phyloP scores from a whole-genome alignment of 768 basidiomycete species.

The Kwoniella bestiolae region DNA sequence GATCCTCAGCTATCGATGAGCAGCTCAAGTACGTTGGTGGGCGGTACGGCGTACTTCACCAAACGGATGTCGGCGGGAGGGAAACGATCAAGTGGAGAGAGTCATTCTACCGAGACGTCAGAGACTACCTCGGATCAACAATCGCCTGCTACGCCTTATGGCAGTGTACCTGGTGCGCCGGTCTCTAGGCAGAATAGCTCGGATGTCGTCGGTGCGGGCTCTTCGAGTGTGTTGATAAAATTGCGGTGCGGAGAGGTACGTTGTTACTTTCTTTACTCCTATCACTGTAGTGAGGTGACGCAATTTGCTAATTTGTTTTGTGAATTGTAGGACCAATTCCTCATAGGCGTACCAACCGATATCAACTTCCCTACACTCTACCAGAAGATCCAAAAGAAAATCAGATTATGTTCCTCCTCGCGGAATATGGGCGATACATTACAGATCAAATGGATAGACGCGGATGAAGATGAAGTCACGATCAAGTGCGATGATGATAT shows the following conservation, averaged over 20 bases:
- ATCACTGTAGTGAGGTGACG: neutral
- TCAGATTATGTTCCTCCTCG: slow-evolving; percentile 80
- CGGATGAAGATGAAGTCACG: slow-evolving; percentile 47
- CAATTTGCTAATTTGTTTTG: neutral
- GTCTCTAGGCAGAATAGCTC: slow-evolving; percentile 34
- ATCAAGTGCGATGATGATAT: slow-evolving; percentile 48
- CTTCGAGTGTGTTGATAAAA: slow-evolving; percentile 78
- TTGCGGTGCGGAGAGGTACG: slow-evolving; percentile 77
- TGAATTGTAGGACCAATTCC: slow-evolving; percentile 75
- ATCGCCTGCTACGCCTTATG: slow-evolving; percentile 60
- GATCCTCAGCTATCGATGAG: slow-evolving; percentile 13
- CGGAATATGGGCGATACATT: slow-evolving; percentile 56
- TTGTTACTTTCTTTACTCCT: neutral
- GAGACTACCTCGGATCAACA: slow-evolving; percentile 63
- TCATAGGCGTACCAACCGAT: slow-evolving; percentile 80
- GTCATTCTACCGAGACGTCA: slow-evolving; percentile 61
- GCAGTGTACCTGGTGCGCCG: slow-evolving; percentile 31
- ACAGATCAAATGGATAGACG: slow-evolving; percentile 46
- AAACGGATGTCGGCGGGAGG: slow-evolving; percentile 41
- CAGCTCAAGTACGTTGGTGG: slow-evolving; percentile 38
- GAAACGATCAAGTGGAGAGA: slow-evolving; percentile 50
- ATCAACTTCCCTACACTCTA: slow-evolving; percentile 83
- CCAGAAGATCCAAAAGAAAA: slow-evolving; percentile 89
- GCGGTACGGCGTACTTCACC: slow-evolving; percentile 44
- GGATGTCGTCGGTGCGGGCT: slow-evolving; percentile 19